A percentile compares a stretch with the other conserved stretches of the same genome.
Evolutionary conservation across 2,329 filamentous ascomycete species (phyloP).

Genomic region (Gnomoniopsis smithogilvyi): DNA sequence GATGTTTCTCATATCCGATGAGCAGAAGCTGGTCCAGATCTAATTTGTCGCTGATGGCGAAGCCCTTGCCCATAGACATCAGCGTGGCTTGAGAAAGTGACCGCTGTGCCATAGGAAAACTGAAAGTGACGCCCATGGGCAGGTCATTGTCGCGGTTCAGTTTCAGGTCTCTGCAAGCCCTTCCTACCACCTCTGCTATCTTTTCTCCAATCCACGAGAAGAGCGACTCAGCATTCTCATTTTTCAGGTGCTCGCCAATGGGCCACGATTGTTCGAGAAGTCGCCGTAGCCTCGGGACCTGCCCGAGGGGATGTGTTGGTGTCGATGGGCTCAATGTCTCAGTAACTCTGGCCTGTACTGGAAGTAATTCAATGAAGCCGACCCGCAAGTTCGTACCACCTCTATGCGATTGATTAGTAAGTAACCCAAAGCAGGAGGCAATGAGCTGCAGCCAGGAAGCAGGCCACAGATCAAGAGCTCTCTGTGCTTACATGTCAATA

Average conservation of each 20-base stretch:
- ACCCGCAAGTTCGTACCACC: constrained; percentile 68
- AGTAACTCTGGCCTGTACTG: constrained; percentile 25
- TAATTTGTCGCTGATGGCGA: constrained; percentile 57
- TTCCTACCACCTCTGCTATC: constrained; percentile 68
- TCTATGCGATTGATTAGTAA: constrained; percentile 33
- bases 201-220: constrained; percentile 81
- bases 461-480: constrained; percentile 22
- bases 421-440: neutral
- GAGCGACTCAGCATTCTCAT: constrained; percentile 69
- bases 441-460: neutral
- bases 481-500: constrained; percentile 59
- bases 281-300: constrained; percentile 40
- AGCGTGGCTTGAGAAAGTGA: constrained; percentile 60
- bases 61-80: constrained; percentile 70
- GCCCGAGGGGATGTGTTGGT: neutral
- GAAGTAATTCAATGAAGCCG: constrained; percentile 61
- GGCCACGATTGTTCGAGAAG: constrained; percentile 70
- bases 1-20: constrained; percentile 54
- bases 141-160: constrained; percentile 44
- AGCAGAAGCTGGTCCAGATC: constrained; percentile 59
- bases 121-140: constrained; percentile 67
- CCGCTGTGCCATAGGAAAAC: constrained; percentile 66
- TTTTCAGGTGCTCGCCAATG: constrained; percentile 70
- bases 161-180: constrained; percentile 45
- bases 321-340: neutral